Percentiles rank a stretch among this genome's conserved stretches.
These are phyloP conservation scores for Cudoniella acicularis DNA, from an alignment of 495 filamentous ascomycete species.

Conservation along the genomic window DNA sequence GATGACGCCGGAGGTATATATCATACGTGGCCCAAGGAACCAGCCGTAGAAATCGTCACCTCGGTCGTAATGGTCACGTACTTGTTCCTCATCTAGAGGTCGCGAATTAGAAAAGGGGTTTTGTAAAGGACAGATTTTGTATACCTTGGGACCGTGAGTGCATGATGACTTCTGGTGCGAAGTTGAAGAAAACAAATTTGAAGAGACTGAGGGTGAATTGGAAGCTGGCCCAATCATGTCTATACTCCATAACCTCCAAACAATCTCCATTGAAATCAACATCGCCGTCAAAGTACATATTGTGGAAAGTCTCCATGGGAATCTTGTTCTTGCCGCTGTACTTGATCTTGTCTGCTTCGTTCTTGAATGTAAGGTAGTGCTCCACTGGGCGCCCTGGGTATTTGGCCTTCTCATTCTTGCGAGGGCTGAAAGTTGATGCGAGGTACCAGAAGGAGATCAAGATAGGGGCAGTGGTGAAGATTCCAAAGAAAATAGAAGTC, in stretches of 20 bases:
- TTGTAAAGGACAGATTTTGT: conserved; percentile 7
- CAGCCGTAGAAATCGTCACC: conserved; percentile 87
- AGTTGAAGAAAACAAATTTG: conserved; percentile 66
- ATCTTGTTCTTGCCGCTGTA: conserved; percentile 78
- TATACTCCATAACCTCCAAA: conserved; percentile 75
- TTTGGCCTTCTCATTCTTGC: conserved; percentile 74
- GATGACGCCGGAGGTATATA: conserved; percentile 84
- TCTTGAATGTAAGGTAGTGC: conserved; percentile 82
- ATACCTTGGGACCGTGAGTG: conserved; percentile 73
- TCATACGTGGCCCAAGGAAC: conserved; percentile 89
- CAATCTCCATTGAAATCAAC: conserved; percentile 84
- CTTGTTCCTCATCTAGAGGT: conserved; percentile 74
- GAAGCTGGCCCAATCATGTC: conserved; percentile 87
- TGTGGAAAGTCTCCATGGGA: conserved; percentile 81
- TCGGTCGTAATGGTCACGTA: conserved; percentile 82
- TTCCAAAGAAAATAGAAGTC: conserved; percentile 65
- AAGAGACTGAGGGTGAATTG: conserved; percentile 68
- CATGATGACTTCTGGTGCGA: conserved; percentile 73
- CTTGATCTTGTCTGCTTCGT: conserved; percentile 62
- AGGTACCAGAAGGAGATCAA: conserved; percentile 69
- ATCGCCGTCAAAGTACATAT: conserved; percentile 84
- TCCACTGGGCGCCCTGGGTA: conserved; percentile 76
- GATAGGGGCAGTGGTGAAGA: conserved; percentile 63
- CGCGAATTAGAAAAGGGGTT: neutral
- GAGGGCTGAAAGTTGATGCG: conserved; percentile 61